These are phyloP conservation scores for Colletotrichum orchidophilum DNA, from an alignment of 2,329 filamentous ascomycete genomes.

Conservation along the genomic window DNA sequence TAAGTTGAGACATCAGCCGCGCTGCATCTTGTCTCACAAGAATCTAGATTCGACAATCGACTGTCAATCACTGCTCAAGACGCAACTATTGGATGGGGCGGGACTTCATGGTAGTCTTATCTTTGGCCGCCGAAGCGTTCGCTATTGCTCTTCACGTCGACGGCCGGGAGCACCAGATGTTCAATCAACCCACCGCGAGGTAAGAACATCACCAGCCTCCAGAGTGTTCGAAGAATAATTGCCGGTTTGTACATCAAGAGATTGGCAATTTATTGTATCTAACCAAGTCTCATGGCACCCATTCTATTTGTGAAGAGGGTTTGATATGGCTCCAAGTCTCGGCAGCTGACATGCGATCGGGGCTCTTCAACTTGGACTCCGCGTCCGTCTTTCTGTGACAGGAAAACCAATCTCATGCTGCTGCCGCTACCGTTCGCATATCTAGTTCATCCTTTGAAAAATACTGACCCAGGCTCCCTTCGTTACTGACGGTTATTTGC, in stretches of 20 bases:
- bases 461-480: background rate
- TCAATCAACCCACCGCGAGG: too few species aligned
- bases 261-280: constrained; percentile 17
- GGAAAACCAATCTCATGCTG: background rate
- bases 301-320: background rate
- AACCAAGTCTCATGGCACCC: background rate
- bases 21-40: background rate
- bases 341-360: background rate
- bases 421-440: background rate
- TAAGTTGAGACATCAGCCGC: background rate
- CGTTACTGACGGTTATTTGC: background rate
- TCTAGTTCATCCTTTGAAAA: background rate
- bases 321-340: background rate
- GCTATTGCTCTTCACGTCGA: background rate
- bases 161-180: background rate
- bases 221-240: background rate
- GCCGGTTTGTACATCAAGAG: constrained; percentile 1
- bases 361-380: background rate
- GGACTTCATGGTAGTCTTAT: too few species aligned
- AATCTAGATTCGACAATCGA: background rate
- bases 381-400: background rate
- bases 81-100: too few species aligned
- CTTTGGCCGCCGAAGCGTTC: background rate
- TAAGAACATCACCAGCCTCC: background rate
- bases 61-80: background rate